Evolutionary conservation across 495 filamentous ascomycete genomes (phyloP).

Genomic region (Annulohypoxylon stygium): DNA sequence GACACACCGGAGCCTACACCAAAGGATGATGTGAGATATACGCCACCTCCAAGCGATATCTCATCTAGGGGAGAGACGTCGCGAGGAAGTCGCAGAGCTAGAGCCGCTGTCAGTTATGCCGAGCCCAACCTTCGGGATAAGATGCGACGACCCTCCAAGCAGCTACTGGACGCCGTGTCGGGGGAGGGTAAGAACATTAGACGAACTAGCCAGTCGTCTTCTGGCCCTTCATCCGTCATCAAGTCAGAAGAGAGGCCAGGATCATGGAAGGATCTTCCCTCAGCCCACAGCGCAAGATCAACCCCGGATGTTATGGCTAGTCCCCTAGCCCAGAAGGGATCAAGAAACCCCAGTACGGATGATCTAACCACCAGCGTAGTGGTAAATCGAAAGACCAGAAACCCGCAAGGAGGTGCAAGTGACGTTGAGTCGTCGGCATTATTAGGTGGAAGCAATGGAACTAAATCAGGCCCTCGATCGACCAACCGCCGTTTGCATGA

Average conservation of each 20-base stretch:
- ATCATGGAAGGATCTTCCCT: slow-evolving; percentile 41
- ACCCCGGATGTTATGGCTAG: slow-evolving; percentile 45
- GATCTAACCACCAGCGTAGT: slow-evolving; percentile 50
- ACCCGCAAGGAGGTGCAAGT: slow-evolving; percentile 31
- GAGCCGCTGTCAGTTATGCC: slow-evolving; percentile 81
- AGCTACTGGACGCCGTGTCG: slow-evolving; percentile 77
- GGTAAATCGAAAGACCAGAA: slow-evolving; percentile 51
- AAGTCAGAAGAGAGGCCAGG: slow-evolving; percentile 43
- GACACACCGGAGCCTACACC: slow-evolving; percentile 52
- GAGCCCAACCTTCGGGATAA: slow-evolving; percentile 88
- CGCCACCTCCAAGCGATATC: slow-evolving; percentile 69
- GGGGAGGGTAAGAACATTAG: slow-evolving; percentile 63
- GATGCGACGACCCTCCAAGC: slow-evolving; percentile 85
- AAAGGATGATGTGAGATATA: slow-evolving; percentile 59
- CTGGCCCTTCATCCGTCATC: slow-evolving; percentile 39
- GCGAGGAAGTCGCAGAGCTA: slow-evolving; percentile 73
- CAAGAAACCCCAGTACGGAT: slow-evolving; percentile 30
- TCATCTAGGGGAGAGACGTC: slow-evolving; percentile 63
- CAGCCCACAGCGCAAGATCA: slow-evolving; percentile 16
- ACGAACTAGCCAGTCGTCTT: slow-evolving; percentile 49
- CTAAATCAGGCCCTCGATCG: slow-evolving; percentile 28
- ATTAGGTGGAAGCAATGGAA: background rate
- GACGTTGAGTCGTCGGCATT: slow-evolving; percentile 29
- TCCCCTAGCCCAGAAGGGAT: slow-evolving; percentile 43
- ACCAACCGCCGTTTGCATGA: slow-evolving; percentile 45